Evolutionary conservation across 2,329 filamentous ascomycete genomes (phyloP).

Genomic region (Corniculantispora saksenae): DNA sequence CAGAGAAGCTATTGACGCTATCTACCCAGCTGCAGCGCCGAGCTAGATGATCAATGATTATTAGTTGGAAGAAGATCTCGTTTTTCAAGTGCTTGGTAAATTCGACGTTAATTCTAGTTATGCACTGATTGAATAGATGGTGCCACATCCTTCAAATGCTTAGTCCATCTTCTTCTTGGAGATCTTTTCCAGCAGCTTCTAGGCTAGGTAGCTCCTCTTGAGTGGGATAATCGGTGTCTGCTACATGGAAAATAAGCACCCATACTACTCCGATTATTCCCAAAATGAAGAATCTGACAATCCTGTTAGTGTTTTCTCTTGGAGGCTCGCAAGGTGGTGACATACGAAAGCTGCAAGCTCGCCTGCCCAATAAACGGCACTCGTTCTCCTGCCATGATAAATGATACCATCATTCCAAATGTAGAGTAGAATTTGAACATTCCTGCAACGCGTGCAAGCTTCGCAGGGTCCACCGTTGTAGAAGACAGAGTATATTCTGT

Average conservation of each 20-base stretch:
- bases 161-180: background rate
- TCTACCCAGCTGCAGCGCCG: background rate
- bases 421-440: conserved; percentile 18
- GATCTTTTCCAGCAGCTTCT: background rate
- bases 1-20: background rate
- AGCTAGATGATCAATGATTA: background rate
- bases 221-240: conserved; percentile 5
- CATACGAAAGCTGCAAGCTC: conserved; percentile 11
- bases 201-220: background rate
- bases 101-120: too few species aligned
- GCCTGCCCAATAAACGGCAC: conserved; percentile 7
- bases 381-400: conserved; percentile 6
- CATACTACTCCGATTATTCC: conserved; percentile 12
- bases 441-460: conserved; percentile 7
- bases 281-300: background rate
- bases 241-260: conserved; percentile 13
- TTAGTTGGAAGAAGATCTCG: background rate
- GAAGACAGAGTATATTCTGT: conserved; percentile 14
- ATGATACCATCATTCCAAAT: conserved; percentile 16
- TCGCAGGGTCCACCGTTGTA: conserved; percentile 2
- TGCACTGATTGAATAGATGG: too few species aligned
- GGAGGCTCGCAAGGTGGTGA: background rate
- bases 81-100: background rate
- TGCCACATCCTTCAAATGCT: background rate
- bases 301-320: background rate